Evolutionary conservation across 2,329 filamentous ascomycete genomes (phyloP).

Genomic region (Aspergillus sp.): DNA sequence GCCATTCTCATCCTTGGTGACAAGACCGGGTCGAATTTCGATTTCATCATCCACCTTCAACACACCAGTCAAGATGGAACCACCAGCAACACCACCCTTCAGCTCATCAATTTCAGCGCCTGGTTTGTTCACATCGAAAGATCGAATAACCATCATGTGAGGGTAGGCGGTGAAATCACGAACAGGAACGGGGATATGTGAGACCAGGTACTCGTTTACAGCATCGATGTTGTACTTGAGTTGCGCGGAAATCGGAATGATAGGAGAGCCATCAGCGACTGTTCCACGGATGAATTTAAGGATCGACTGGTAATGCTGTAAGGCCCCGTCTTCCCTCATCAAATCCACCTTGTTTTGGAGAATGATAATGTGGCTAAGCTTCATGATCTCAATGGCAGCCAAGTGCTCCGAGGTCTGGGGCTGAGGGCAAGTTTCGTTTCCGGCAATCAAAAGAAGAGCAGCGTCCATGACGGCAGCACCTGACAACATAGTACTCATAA

Average conservation of each 20-base stretch:
- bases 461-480: conserved; percentile 99
- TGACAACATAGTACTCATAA: conserved; percentile 99
- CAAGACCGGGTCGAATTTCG: conserved; percentile 97
- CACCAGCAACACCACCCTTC: conserved; percentile 97
- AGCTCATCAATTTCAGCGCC: conserved; percentile 98
- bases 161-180: conserved; percentile 90
- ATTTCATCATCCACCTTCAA: conserved; percentile 97
- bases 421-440: conserved; percentile 97
- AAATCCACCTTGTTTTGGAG: conserved; percentile 99
- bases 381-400: conserved; percentile 99
- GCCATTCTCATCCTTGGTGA: conserved; percentile 90
- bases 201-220: conserved; percentile 93
- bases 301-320: conserved; percentile 94
- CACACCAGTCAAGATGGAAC: conserved; percentile 93
- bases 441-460: conserved; percentile 90
- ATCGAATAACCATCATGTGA: conserved; percentile 99
- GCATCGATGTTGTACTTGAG: conserved; percentile 99
- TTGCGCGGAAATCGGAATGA: conserved; percentile 96
- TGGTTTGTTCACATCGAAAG: conserved; percentile 99
- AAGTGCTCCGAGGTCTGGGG: conserved; percentile 98
- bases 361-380: conserved; percentile 99
- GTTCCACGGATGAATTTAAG: conserved; percentile 98
- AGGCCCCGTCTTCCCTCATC: conserved; percentile 92
- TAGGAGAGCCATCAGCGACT: conserved; percentile 88
- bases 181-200: conserved; percentile 87